phyloP scores from a whole-genome alignment of 2,329 filamentous ascomycete genomes.

The Ophiocordyceps unilateralis region DNA sequence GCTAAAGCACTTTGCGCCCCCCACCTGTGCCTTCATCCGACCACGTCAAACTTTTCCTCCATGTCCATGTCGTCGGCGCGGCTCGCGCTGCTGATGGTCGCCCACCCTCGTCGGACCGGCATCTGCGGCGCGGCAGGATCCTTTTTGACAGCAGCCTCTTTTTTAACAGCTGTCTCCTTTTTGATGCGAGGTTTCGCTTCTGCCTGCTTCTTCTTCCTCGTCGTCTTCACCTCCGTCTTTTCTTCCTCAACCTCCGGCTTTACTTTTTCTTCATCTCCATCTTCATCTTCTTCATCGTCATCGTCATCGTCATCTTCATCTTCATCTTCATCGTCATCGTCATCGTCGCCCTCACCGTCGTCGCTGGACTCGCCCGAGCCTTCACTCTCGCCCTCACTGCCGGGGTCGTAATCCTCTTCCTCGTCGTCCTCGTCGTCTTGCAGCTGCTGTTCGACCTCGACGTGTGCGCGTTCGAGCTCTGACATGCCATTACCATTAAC shows the following conservation, averaged over 20 bases:
- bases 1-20: no score
- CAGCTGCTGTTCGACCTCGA: slow-evolving; percentile 32
- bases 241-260: slow-evolving; percentile 6
- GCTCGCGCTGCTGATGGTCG: slow-evolving; percentile 10
- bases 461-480: slow-evolving; percentile 30
- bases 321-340: slow-evolving; percentile 23
- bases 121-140: slow-evolving; percentile 1
- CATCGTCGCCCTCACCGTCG: slow-evolving; percentile 35
- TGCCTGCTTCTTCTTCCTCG: slow-evolving; percentile 5
- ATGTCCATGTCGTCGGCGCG: slow-evolving; percentile 13
- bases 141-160: slow-evolving; percentile 1
- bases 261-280: slow-evolving; percentile 6
- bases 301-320: slow-evolving; percentile 21
- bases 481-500: slow-evolving; percentile 22
- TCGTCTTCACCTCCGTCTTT: slow-evolving; percentile 4
- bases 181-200: slow-evolving; percentile 4
- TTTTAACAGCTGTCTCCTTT: slow-evolving; percentile 3
- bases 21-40: slow-evolving; percentile 1
- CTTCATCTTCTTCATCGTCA: slow-evolving; percentile 14
- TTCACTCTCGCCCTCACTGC: slow-evolving; percentile 40
- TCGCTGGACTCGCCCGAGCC: slow-evolving; percentile 34
- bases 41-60: slow-evolving; percentile 17
- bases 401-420: slow-evolving; percentile 50
- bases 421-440: slow-evolving; percentile 46
- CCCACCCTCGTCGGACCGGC: slow-evolving; percentile 14